Percentiles rank a stretch among this genome's conserved stretches.
These are phyloP conservation scores for Castanea sativa DNA, from an alignment of 306 rosid species.

Conservation along the genomic window DNA sequence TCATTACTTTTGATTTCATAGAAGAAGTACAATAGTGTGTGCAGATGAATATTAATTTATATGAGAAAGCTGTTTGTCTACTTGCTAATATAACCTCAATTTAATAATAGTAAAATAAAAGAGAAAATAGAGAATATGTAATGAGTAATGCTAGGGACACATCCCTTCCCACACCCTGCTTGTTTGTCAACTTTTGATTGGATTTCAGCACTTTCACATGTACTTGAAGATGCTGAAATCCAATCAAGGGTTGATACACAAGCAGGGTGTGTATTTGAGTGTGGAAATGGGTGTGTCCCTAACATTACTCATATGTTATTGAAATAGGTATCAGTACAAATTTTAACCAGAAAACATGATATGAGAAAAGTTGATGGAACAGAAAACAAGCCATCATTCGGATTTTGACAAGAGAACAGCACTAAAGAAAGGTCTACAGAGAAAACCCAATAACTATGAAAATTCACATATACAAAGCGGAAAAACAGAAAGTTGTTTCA, in stretches of 20 bases:
- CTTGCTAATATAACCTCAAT: not conserved
- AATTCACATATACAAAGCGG: slow-evolving; percentile 3
- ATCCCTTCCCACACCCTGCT: too few relatives aligned
- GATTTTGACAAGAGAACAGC: not conserved
- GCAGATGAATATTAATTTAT: not conserved
- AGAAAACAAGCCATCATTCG: not conserved
- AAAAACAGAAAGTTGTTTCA: not conserved
- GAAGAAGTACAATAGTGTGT: not conserved
- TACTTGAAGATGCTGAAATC: too few relatives aligned
- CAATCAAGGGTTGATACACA: too few relatives aligned
- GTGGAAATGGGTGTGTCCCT: too few relatives aligned
- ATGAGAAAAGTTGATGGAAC: not conserved
- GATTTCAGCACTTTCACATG: too few relatives aligned
- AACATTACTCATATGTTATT: too few relatives aligned
- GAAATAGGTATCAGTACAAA: not conserved
- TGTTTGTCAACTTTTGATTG: too few relatives aligned
- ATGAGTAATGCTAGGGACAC: not conserved
- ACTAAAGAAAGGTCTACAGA: not conserved
- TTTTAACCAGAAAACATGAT: not conserved
- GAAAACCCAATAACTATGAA: not conserved
- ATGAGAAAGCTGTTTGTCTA: not conserved
- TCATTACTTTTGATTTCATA: not conserved
- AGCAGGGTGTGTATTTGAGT: too few relatives aligned
- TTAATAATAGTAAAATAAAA: not conserved
- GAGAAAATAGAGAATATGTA: not conserved